Base-by-base conservation (phyloP, 1,139 yeast species). In the Debaryomyces singareniensis region DNA sequence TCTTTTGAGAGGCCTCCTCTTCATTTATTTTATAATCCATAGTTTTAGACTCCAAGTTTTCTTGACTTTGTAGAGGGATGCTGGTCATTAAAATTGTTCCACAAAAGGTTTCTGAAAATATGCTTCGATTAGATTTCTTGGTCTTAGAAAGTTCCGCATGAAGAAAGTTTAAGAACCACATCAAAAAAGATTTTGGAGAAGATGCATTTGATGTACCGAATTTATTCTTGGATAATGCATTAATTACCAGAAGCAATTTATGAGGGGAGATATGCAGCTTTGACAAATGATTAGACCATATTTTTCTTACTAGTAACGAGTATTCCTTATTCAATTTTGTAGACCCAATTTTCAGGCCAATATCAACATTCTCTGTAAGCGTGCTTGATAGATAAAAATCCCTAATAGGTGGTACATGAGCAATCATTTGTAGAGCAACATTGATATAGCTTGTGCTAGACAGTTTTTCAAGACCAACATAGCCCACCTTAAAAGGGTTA, bases 201-300 rank as follows among this genome's bases (percentile, higher is more conserved):
- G 52, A 46, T 27, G 61, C 61, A 7, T 42, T 42, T 10, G 53
- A 53, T 1, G 62, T 39, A 2, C 66, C 47, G 42, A 70, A 71
- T 26, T 52, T 47, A 35, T 66, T 68, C 28, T 65, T 62, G 1
- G 79, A 65, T 12, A 47, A 35, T 1, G 53, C 42, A 1, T 70
- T 53, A 2, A 79, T 52, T 32, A 54, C 57, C 38, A 75, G 78
- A 29, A 79, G 50, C 10, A 83, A 55, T 30, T 78, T 85, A 43
- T 75, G 81, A 1, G 87, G 81, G 0, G 91, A 76, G 2, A 81
- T 63, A 45, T 80, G 86, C 3, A 66, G 53, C 36, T 71, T 71
- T 49, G 75, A 77, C 15, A 82, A 58, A 26, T 57, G 54, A 1
- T 69, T 59, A 4, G 79, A 79, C 91, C 91, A 84, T 4, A 80